These are phyloP conservation scores for Xylaria arbuscula DNA, from an alignment of 2,329 filamentous ascomycete species.

Conservation along the genomic window DNA sequence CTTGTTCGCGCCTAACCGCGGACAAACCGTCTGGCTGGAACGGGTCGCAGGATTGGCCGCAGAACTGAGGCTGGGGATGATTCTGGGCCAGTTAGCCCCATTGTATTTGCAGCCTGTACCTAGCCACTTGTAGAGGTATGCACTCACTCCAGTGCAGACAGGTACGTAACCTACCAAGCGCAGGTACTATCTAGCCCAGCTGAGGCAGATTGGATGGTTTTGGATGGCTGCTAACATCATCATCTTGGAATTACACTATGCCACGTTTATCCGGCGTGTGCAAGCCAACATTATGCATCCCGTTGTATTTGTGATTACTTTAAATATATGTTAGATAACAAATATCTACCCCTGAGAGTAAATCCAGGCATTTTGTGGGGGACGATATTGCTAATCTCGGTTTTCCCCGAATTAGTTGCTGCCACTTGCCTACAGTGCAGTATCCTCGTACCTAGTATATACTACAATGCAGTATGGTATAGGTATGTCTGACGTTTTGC, in stretches of 20 bases:
- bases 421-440: neutral
- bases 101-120: slow-evolving; percentile 21
- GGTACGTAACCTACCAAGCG: neutral
- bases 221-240: neutral
- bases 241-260: neutral
- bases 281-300: slow-evolving; percentile 1
- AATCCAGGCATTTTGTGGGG: slow-evolving; percentile 21
- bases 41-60: slow-evolving; percentile 51
- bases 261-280: neutral
- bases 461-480: neutral
- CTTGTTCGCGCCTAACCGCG: slow-evolving; percentile 40
- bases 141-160: neutral
- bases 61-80: slow-evolving; percentile 49
- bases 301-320: neutral
- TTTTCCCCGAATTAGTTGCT: slow-evolving; percentile 26
- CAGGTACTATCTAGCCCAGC: neutral
- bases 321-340: neutral
- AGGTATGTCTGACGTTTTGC: neutral
- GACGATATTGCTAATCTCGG: slow-evolving; percentile 31
- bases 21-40: slow-evolving; percentile 50
- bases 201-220: slow-evolving; percentile 1
- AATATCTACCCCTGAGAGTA: slow-evolving; percentile 6
- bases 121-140: neutral
- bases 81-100: slow-evolving; percentile 40
- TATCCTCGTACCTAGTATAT: neutral